Evolutionary conservation across 2,329 filamentous ascomycete species (phyloP), one percentile per base, ranked within the genome.

Genomic region (Amphichorda felina): DNA sequence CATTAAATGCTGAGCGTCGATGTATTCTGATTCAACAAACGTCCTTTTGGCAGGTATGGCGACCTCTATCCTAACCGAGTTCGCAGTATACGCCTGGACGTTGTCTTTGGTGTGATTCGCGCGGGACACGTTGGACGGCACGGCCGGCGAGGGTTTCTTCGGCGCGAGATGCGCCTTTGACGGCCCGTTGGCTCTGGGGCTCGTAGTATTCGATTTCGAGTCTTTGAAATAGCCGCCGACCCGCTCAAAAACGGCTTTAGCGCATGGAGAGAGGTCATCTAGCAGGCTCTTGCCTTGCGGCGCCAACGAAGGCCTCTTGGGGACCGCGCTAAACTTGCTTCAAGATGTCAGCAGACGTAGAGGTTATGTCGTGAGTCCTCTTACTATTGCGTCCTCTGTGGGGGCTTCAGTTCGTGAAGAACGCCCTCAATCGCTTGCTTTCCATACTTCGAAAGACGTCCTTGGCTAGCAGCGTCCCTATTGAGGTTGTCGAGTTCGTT

Each of bases 351-450:
- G 50, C 43, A 35, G 36, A 29, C 11, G 22, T 27, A 28, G n/a
- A 25, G 16, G 9, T 17, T 18, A 28, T 24, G 7, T 19, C 22
- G 34, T 17, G 27, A 9, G 25, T 8, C 26, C 35, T 49, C 66
- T 53, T 59, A 83, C 80, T 74, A 84, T 48, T 80, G 63, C 8
- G 81, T 79, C 42, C 82, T 63, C 41, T 79, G 77, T n/a, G 79
- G 72, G 2, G 77, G 71, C 49, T 78, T 76, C 38, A 95, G 57
- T 28, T 94, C 70, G 42, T 79, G 75, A 38, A 84, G 73, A 21
- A 95, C 66, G 53, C 89, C 79, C 46, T 81, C 71, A 31, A 88
- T 66, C 9, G 78, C 80, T 45, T 79, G 75, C 45, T 83, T 79
- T 32, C 88, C 63, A 43, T 75, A 72, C 50, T 73, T 72, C 15